These are phyloP conservation scores for Mycena vitilis DNA, from an alignment of 768 basidiomycete species.

Conservation along the genomic window DNA sequence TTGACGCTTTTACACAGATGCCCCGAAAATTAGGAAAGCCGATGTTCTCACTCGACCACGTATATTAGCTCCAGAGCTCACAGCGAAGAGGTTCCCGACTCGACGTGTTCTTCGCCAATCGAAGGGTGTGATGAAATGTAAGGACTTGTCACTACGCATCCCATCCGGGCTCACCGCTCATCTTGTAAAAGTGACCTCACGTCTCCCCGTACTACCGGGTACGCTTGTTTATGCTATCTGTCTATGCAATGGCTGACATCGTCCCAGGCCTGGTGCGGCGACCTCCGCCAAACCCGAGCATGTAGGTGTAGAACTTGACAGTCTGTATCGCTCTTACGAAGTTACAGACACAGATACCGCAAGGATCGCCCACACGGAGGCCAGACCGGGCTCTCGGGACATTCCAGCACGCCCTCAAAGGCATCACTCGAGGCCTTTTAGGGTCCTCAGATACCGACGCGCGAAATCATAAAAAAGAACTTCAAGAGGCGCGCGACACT, in stretches of 20 bases:
- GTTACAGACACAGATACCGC: no score
- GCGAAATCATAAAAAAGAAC: neutral
- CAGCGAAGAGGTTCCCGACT: no score
- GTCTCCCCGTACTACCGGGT: neutral
- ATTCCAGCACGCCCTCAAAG: neutral
- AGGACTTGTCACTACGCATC: neutral
- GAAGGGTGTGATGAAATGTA: constrained; percentile 14
- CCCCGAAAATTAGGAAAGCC: neutral
- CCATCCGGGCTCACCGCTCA: no score
- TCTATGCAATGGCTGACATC: no score
- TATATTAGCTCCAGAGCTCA: neutral
- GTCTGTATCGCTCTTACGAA: no score
- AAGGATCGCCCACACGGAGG: no score
- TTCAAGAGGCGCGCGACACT: neutral
- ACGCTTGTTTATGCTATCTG: no score
- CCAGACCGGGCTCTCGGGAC: neutral
- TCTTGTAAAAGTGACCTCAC: neutral
- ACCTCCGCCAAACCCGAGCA: no score
- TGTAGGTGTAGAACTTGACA: no score
- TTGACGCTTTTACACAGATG: neutral
- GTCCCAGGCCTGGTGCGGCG: no score
- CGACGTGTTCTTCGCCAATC: no score
- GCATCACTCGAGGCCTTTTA: neutral
- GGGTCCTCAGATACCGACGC: neutral
- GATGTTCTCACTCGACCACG: neutral